Conservation (phyloP, 371 early-diverging fungal genomes). For the Lichtheimia ramosa region DNA sequence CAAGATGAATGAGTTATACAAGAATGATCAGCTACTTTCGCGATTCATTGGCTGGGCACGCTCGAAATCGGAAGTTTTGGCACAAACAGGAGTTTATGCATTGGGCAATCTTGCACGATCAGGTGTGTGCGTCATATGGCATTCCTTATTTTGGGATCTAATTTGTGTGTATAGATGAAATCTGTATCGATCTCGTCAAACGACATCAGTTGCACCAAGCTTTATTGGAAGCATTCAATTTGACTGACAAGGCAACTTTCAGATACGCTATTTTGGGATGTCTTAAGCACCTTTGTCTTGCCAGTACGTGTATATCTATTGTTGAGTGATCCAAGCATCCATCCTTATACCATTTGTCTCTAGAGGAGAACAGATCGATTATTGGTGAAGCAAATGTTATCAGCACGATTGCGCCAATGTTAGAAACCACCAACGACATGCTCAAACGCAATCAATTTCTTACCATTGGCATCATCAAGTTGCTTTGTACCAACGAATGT, state of each 20-base stretch:
- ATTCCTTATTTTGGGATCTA: too few relatives aligned
- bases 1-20: conserved; percentile 50
- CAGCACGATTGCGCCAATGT: conserved; percentile 37
- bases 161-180: conserved; percentile 37
- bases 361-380: conserved; percentile 48
- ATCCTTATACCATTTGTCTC: not conserved
- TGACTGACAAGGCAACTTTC: conserved; percentile 55
- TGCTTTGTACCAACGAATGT: conserved; percentile 53
- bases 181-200: conserved; percentile 61
- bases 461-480: conserved; percentile 61
- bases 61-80: conserved; percentile 25
- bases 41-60: conserved; percentile 49
- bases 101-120: conserved; percentile 66
- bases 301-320: conserved; percentile 32
- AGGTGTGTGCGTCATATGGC: conserved; percentile 26
- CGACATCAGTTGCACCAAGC: conserved; percentile 45
- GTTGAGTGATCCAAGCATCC: not conserved
- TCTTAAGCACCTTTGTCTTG: conserved; percentile 61
- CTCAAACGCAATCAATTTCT: conserved; percentile 62
- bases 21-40: conserved; percentile 37
- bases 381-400: conserved; percentile 56
- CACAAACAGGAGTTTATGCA: conserved; percentile 52
- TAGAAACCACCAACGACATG: conserved; percentile 58
- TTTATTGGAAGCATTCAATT: conserved; percentile 45
- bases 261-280: conserved; percentile 63